Evolutionary conservation across 2,329 filamentous ascomycete genomes (phyloP).

Genomic region (Raffaelea ambrosiae): DNA sequence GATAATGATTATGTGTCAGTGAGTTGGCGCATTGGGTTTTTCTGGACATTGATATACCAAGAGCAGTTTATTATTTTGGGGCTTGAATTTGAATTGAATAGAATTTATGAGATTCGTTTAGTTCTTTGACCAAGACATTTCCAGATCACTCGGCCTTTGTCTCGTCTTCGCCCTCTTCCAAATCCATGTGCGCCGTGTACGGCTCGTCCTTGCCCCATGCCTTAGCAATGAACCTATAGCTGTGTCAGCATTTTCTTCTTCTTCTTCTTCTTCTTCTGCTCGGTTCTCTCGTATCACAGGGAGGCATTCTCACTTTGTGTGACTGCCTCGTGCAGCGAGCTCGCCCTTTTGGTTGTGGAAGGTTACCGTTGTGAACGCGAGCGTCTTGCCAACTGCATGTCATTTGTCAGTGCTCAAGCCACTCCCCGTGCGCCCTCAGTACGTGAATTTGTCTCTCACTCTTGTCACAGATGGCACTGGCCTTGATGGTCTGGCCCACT

Average conservation of each 20-base stretch:
- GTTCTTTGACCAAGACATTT: background rate
- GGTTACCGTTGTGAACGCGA: constrained; percentile 52
- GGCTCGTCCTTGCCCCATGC: constrained; percentile 16
- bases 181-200: constrained; percentile 9
- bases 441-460: no score
- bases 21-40: background rate
- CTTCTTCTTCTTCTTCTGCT: background rate
- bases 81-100: no score
- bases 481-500: constrained; percentile 47
- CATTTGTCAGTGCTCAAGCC: background rate
- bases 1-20: no score
- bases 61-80: background rate
- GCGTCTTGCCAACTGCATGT: constrained; percentile 48
- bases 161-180: constrained; percentile 15
- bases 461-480: constrained; percentile 52
- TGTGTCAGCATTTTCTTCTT: no score
- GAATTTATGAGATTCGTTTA: no score
- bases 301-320: constrained; percentile 47
- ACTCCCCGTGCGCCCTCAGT: no score
- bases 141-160: constrained; percentile 1
- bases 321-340: constrained; percentile 53
- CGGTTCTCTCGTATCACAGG: background rate
- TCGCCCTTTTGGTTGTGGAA: constrained; percentile 53
- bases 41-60: background rate
- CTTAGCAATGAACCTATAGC: constrained; percentile 18